These are phyloP conservation scores for Porodaedalea pini DNA, from an alignment of 1,284 basidiomycete species.

Conservation along the genomic window DNA sequence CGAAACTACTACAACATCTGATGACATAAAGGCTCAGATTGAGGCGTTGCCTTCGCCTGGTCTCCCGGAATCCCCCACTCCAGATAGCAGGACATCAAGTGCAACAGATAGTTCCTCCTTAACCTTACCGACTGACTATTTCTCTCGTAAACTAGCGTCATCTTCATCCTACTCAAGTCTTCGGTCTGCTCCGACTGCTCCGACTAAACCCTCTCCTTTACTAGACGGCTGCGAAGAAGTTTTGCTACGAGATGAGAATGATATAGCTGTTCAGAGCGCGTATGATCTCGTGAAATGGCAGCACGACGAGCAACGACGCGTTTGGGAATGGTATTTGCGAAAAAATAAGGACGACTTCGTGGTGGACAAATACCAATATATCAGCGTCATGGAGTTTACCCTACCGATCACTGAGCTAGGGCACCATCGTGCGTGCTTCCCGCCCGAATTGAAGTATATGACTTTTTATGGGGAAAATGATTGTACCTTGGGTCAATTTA, in stretches of 20 bases:
- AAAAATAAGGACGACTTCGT: conserved; percentile 82
- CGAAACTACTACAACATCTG: conserved; percentile 26
- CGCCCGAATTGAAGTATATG: conserved; percentile 68
- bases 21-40: conserved; percentile 66
- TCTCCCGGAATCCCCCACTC: conserved; percentile 38
- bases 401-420: conserved; percentile 68
- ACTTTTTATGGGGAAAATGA: conserved; percentile 94
- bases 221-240: conserved; percentile 26
- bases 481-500: conserved; percentile 87
- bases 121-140: conserved; percentile 34
- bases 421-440: conserved; percentile 63
- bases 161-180: conserved; percentile 26
- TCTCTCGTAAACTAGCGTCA: conserved; percentile 36
- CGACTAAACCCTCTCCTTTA: not conserved
- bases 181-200: conserved; percentile 19
- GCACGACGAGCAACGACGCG: conserved; percentile 78
- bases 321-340: conserved; percentile 90
- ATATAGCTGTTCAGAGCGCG: conserved; percentile 70
- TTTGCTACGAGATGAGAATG: conserved; percentile 45
- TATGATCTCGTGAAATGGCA: conserved; percentile 71
- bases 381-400: conserved; percentile 73
- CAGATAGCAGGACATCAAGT: conserved; percentile 20
- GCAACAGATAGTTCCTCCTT: not conserved
- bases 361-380: conserved; percentile 91
- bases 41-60: conserved; percentile 57